Conservation (phyloP, 805 yeast species). For the Lipomyces mesembrius region DNA sequence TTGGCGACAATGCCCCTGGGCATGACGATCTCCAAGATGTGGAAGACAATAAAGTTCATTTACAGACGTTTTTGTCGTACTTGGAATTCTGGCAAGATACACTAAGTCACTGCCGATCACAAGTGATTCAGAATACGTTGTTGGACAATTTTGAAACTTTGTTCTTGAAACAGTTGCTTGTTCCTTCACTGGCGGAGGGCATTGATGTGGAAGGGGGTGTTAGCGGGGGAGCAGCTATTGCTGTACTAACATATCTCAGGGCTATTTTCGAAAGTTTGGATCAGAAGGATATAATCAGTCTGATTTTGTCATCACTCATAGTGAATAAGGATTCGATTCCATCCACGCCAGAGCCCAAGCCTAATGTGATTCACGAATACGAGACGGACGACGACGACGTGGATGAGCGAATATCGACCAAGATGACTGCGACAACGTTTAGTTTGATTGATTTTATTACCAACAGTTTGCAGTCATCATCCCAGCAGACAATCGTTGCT, state of each 20-base stretch:
- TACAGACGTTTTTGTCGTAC: conserved; percentile 38
- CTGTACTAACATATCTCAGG: conserved; percentile 40
- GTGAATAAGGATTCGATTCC: neutral
- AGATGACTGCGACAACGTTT: conserved; percentile 12
- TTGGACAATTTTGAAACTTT: conserved; percentile 40
- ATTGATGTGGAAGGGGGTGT: conserved; percentile 30
- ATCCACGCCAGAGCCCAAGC: neutral
- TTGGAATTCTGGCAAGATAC: conserved; percentile 44
- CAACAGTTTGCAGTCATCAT: conserved; percentile 34
- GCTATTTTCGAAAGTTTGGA: conserved; percentile 38
- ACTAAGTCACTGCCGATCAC: conserved; percentile 36
- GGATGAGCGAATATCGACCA: neutral
- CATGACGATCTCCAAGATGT: conserved; percentile 23
- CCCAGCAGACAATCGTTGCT: conserved; percentile 34
- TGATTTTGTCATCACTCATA: conserved; percentile 14
- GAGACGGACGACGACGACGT: neutral
- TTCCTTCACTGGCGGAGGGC: conserved; percentile 41
- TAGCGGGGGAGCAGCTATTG: conserved; percentile 35
- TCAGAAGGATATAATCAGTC: conserved; percentile 17
- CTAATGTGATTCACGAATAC: neutral
- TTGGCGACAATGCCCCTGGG: conserved; percentile 10
- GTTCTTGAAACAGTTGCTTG: conserved; percentile 41
- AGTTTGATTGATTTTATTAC: conserved; percentile 33
- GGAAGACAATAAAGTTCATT: conserved; percentile 22
- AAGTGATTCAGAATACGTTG: conserved; percentile 26